Base-by-base conservation (phyloP, 208 protist genomes). In the Trypanosoma caninum region DNA sequence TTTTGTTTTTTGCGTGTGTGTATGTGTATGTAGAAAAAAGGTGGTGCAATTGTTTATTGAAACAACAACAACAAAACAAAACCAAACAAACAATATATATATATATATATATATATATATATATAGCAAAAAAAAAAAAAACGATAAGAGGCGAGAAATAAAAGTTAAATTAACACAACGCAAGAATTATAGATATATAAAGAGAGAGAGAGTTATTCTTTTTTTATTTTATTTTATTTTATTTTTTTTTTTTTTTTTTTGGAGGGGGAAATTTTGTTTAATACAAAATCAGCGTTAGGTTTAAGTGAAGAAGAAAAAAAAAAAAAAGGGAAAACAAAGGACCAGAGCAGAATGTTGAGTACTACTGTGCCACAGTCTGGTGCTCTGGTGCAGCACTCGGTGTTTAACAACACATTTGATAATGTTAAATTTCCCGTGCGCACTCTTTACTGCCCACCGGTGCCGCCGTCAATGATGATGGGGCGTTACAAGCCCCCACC, bases 361-460 rank as follows among this genome's bases (percentile, higher is more conserved):
- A 11, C 23, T 30, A 54, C 34, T 0, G 28, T 25, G 6, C 3
- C 38, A 2, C 18, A 4, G 35, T 45, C n/a, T 23, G 44, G 33
- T 25, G 47, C 8, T n/a, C 27, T 72, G 37, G 47, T 45, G 20
- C 56, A 40, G 3, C 31, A 56, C 57, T 22, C 14, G 0, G 57
- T 14, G n/a, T 55, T 72, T 47, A 31, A 50, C 58, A 59, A 41
- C 20, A 45, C 34, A 34, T 87, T 86, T 74, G 69, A 89, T 3
- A 74, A 89, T 48, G 81, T 87, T 2, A 68, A 61, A 27, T 94
- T 81, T 62, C 82, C 77, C 30, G 63, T 89, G 38, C 57, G 51
- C 10, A 91, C 80, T 5, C 59, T 88, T 23, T 91, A 78, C 59
- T 78, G 54, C 38, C 84, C 87, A 14, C 87, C 87, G 3, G 56